phyloP scores from a whole-genome alignment of 129 eudicot genomes.

The Apium graveolens region DNA sequence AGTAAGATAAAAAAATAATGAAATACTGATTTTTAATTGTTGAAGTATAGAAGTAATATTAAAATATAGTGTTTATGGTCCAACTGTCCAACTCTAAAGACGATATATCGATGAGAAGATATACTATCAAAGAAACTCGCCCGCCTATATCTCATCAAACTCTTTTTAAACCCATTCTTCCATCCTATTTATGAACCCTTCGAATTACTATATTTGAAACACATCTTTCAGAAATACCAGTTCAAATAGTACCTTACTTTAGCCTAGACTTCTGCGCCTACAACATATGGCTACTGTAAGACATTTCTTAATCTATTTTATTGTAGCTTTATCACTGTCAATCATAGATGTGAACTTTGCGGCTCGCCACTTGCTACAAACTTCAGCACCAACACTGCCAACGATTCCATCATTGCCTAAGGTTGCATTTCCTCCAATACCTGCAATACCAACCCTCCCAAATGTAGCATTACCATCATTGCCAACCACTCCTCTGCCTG shows the following conservation, averaged over 20 bases:
- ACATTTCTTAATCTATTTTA: not conserved
- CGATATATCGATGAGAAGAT: slow-evolving; percentile 2
- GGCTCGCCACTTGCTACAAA: slow-evolving; percentile 25
- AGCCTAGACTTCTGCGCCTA: too few species aligned
- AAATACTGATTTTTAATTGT: not conserved
- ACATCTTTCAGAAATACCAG: not conserved
- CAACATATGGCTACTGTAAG: slow-evolving; percentile 3
- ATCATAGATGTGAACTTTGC: slow-evolving; percentile 15
- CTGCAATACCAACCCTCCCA: not conserved
- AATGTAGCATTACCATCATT: slow-evolving; percentile 14
- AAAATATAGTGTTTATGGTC: too few species aligned
- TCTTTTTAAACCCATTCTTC: not conserved
- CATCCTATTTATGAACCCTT: not conserved
- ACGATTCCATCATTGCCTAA: not conserved
- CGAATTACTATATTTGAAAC: not conserved
- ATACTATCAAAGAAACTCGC: slow-evolving; percentile 3
- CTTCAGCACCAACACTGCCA: not conserved
- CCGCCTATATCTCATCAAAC: slow-evolving; percentile 20
- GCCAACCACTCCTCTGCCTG: slow-evolving; percentile 10
- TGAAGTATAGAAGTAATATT: not conserved
- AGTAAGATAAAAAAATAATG: not conserved
- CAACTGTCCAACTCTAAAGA: not conserved
- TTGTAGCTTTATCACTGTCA: slow-evolving; percentile 7
- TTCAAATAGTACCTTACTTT: not conserved
- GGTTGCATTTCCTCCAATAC: not conserved